phyloP scores from a whole-genome alignment of 2,329 filamentous ascomycete genomes.

The Alternaria arbusti region DNA sequence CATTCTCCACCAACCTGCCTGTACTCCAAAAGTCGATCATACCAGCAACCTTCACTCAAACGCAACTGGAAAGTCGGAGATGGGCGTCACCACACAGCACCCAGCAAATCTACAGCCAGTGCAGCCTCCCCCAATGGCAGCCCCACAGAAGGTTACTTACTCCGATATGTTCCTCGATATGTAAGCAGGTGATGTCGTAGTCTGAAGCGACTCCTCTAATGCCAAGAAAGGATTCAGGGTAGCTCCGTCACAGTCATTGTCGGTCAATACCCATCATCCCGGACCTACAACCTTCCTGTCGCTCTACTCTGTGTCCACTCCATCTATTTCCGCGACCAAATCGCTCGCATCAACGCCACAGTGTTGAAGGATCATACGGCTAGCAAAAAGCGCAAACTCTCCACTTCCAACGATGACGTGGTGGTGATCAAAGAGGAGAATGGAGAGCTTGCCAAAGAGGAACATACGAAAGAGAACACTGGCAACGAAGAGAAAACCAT shows the following conservation, averaged over 20 bases:
- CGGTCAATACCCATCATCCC: neutral
- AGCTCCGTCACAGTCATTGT: slow-evolving; percentile 8
- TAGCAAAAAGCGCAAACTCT: slow-evolving; percentile 21
- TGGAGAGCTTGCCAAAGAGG: neutral
- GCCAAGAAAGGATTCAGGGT: slow-evolving; percentile 14
- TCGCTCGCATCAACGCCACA: neutral
- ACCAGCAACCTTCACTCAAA: accelerated
- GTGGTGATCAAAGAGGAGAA: neutral
- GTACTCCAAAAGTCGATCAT: accelerated
- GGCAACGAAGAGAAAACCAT: neutral
- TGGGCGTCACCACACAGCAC: neutral
- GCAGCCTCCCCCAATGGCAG: neutral
- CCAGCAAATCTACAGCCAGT: neutral
- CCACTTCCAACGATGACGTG: neutral
- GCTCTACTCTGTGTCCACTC: slow-evolving; percentile 17
- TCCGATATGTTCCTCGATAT: slow-evolving; percentile 9
- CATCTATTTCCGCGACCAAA: slow-evolving; percentile 8
- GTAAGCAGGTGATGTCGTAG: neutral
- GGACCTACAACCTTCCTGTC: slow-evolving; percentile 12
- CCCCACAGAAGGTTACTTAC: neutral
- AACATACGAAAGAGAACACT: neutral
- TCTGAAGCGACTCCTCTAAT: neutral
- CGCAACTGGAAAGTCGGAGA: neutral
- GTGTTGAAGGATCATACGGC: neutral
- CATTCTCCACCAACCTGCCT: neutral